Conservation (phyloP, 108 stramenopile genomes). For the Skeletonema menzelii region DNA sequence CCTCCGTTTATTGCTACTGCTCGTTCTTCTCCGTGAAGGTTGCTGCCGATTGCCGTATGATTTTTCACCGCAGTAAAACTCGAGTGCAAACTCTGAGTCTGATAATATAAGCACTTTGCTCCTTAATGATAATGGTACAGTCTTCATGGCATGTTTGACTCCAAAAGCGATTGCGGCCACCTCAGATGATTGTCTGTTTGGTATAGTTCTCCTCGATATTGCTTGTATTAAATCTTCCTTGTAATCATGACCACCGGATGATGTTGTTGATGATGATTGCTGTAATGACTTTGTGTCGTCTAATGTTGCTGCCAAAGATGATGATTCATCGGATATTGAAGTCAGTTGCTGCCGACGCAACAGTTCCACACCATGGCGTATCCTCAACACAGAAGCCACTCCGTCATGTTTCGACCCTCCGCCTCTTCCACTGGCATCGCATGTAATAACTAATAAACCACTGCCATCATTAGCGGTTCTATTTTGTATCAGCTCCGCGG, state of each 20-base stretch:
- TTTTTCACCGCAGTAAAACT: conserved; percentile 12
- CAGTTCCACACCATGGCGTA: conserved; percentile 8
- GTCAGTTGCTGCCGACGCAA: not conserved
- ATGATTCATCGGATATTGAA: not conserved
- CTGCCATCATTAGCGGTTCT: conserved; percentile 4
- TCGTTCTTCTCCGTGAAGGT: not conserved
- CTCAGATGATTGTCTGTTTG: conserved; percentile 21
- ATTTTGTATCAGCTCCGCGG: conserved; percentile 25
- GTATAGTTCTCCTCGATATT: conserved; percentile 19
- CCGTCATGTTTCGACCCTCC: conserved; percentile 47
- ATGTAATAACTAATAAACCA: conserved; percentile 26
- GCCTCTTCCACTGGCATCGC: conserved; percentile 39
- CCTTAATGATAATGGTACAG: conserved; percentile 14
- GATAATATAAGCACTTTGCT: conserved; percentile 25
- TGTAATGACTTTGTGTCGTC: not conserved
- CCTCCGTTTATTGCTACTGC: conserved; percentile 1
- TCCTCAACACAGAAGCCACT: conserved; percentile 24
- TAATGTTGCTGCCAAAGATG: not conserved
- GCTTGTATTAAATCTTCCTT: conserved; percentile 22
- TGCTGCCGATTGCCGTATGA: not conserved
- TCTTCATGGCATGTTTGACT: conserved; percentile 26
- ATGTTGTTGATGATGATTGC: not conserved
- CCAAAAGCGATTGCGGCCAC: conserved; percentile 43
- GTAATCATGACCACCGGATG: not conserved
- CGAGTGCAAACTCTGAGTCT: conserved; percentile 38